Percentiles rank a stretch among this genome's conserved stretches.
Evolutionary conservation across 257 asterid species (phyloP).

Genomic region (Verbena officinalis): DNA sequence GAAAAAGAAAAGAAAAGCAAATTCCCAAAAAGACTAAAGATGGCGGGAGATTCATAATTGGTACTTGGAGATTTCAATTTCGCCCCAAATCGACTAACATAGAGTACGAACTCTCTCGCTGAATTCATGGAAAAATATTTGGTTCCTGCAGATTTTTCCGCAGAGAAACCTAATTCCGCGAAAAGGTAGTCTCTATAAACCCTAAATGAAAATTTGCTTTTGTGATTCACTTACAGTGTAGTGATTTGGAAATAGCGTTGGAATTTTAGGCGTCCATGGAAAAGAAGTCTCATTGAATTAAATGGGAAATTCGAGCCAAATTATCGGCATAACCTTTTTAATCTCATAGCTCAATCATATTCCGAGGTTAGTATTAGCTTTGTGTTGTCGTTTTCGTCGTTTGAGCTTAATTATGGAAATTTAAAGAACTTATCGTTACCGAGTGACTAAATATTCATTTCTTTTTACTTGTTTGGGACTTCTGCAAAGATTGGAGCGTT

Average conservation of each 20-base stretch:
- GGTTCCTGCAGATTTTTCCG: constrained; percentile 34
- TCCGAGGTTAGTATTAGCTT: constrained; percentile 50
- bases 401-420: background rate
- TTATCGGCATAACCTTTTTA: constrained; percentile 56
- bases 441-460: constrained; percentile 5
- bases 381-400: background rate
- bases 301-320: constrained; percentile 64
- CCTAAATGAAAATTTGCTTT: constrained; percentile 3
- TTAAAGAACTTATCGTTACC: background rate
- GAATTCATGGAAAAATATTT: constrained; percentile 62
- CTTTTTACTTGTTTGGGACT: constrained; percentile 12
- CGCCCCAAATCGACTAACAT: background rate
- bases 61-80: background rate
- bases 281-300: constrained; percentile 64
- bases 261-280: constrained; percentile 61
- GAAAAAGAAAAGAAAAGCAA: too few relatives aligned
- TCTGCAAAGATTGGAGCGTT: constrained; percentile 53
- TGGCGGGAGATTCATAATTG: constrained; percentile 37
- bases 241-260: background rate
- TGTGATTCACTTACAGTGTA: background rate
- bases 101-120: background rate
- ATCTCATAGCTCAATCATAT: constrained; percentile 66
- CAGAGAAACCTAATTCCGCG: constrained; percentile 39
- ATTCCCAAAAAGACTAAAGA: background rate
- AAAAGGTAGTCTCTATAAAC: constrained; percentile 43